Conservation (phyloP, 305 asterid species). For the Fraxinus dipetala region DNA sequence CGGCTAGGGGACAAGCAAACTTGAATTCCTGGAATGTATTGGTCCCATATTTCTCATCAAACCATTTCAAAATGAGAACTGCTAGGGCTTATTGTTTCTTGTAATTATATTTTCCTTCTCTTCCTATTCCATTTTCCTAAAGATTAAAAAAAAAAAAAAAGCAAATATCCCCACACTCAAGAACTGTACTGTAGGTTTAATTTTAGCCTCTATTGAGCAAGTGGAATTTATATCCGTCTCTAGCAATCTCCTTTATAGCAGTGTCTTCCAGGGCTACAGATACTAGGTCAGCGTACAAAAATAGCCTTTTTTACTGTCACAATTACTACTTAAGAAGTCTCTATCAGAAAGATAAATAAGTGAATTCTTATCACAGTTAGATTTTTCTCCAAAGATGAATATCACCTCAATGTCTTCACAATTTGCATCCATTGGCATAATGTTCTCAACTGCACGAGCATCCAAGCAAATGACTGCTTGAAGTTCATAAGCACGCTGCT, state of each 20-base stretch:
- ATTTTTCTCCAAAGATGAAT: not conserved
- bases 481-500: conserved; percentile 98
- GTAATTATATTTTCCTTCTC: not conserved
- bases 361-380: not conserved
- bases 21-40: not conserved
- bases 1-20: not conserved
- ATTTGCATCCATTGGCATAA: conserved; percentile 86
- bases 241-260: not conserved
- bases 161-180: not conserved
- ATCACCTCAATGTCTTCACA: conserved; percentile 87
- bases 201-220: not conserved
- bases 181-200: not conserved
- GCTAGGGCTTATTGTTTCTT: not conserved
- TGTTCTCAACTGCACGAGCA: conserved; percentile 58
- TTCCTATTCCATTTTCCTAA: not conserved
- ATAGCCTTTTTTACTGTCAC: not conserved
- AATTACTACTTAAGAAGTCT: not conserved
- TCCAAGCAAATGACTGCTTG: conserved; percentile 73
- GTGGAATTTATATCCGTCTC: not conserved
- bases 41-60: not conserved
- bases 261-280: not conserved
- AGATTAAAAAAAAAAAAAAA: not conserved
- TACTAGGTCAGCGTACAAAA: not conserved
- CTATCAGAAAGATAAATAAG: not conserved
- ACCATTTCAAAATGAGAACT: not conserved